A percentile compares a stretch with the other conserved stretches of the same genome.
Conservation (phyloP, 2,329 filamentous ascomycete species). For the Microsporum ferrugineum region DNA sequence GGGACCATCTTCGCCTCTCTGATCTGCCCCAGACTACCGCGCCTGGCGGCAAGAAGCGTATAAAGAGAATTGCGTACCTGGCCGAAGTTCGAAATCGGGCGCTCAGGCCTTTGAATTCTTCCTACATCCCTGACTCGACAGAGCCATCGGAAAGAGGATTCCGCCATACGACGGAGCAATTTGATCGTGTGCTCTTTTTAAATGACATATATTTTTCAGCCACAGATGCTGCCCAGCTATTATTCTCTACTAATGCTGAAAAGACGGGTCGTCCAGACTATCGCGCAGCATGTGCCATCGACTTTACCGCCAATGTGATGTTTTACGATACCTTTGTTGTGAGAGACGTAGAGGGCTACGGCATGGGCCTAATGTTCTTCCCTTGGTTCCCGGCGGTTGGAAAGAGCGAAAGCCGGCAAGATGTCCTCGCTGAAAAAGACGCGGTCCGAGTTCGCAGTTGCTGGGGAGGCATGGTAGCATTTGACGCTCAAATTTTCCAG, state of each 20-base stretch:
- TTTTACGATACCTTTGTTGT: constrained; percentile 12
- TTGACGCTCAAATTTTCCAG: constrained; percentile 8
- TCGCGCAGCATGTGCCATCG: constrained; percentile 10
- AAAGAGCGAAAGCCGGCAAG: constrained; percentile 4
- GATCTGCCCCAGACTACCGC: constrained; percentile 4
- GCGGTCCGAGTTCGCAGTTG: constrained; percentile 11
- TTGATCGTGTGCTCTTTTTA: constrained; percentile 10
- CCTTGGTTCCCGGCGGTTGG: constrained; percentile 9
- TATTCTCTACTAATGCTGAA: constrained; percentile 10
- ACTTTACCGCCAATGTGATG: constrained; percentile 9
- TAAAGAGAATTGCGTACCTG: constrained; percentile 10
- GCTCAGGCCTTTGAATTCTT: constrained; percentile 7
- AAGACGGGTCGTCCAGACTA: constrained; percentile 6
- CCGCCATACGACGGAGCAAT: neutral
- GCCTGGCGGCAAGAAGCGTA: constrained; percentile 6
- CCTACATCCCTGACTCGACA: neutral
- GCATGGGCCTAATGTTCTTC: constrained; percentile 10
- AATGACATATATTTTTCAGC: constrained; percentile 11
- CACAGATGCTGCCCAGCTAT: constrained; percentile 5
- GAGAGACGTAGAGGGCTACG: constrained; percentile 8
- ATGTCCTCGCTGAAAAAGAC: constrained; percentile 7
- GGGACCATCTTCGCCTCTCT: constrained; percentile 9
- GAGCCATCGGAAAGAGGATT: constrained; percentile 1
- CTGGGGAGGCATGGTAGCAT: constrained; percentile 11
- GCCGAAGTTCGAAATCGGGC: constrained; percentile 12